A percentile compares a stretch with the other conserved stretches of the same genome.
These are phyloP conservation scores for Neurospora sp. DNA, from an alignment of 495 filamentous ascomycete genomes.

Conservation along the genomic window DNA sequence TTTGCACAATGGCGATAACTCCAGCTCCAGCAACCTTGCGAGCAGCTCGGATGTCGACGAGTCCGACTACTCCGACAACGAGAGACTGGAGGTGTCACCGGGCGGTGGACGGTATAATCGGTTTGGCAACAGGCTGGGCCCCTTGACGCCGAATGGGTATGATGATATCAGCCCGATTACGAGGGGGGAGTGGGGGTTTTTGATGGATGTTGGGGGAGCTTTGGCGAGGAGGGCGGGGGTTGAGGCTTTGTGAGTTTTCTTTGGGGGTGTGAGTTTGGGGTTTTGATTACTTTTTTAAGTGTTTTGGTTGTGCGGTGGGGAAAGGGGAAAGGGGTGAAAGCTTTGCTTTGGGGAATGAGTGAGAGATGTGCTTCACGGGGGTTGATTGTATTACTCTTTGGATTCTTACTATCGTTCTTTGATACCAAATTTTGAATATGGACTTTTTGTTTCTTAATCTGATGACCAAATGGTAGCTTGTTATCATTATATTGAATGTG, in stretches of 20 bases:
- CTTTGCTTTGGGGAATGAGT: no score
- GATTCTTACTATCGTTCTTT: not conserved
- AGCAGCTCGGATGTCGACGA: not conserved
- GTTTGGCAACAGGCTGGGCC: slow-evolving; percentile 17
- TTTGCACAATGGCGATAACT: slow-evolving; percentile 1
- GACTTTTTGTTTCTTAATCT: not conserved
- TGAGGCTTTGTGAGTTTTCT: slow-evolving; percentile 9
- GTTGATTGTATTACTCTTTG: not conserved
- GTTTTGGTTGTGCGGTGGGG: not conserved
- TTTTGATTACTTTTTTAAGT: not conserved
- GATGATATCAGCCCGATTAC: slow-evolving; percentile 47
- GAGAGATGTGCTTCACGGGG: not conserved
- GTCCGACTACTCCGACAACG: not conserved
- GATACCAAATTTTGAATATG: not conserved
- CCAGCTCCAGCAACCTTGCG: not conserved
- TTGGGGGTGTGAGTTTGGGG: not conserved
- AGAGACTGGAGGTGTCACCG: not conserved
- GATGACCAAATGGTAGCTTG: not conserved
- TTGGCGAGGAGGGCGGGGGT: slow-evolving; percentile 25
- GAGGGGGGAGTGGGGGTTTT: slow-evolving; percentile 44
- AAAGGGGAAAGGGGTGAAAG: not conserved
- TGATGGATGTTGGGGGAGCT: slow-evolving; percentile 26
- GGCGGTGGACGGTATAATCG: not conserved
- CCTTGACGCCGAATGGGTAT: slow-evolving; percentile 42
- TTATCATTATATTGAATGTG: not conserved